Evolutionary conservation across 352 stramenopile species (phyloP).

Genomic region (Saprolegnia parasitica): DNA sequence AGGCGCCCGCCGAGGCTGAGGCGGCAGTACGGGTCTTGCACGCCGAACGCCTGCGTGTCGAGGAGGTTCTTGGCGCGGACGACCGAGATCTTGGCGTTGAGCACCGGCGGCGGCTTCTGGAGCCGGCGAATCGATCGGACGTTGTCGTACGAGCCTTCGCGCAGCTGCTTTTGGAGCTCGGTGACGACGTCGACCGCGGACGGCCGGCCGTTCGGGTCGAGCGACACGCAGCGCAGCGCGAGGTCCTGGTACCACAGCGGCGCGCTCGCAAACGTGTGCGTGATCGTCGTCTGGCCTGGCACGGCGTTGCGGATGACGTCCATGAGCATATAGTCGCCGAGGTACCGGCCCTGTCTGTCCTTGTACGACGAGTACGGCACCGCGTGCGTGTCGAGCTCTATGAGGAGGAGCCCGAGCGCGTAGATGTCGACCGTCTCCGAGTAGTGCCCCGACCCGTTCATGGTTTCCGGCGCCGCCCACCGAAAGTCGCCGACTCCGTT

Average conservation of each 20-base stretch:
- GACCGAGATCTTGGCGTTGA: not conserved
- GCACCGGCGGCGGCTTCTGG: not conserved
- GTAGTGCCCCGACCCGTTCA: not conserved
- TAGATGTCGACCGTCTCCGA: conserved; percentile 19
- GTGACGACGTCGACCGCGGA: not conserved
- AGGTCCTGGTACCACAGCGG: conserved; percentile 1
- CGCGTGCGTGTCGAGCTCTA: conserved; percentile 17
- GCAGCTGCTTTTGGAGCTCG: not conserved
- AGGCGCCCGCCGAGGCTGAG: conserved; percentile 13
- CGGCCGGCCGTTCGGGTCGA: not conserved
- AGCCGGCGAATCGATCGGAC: not conserved
- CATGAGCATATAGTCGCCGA: conserved; percentile 10
- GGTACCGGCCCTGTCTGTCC: not conserved
- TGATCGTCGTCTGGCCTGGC: not conserved
- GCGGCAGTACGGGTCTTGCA: conserved; percentile 16
- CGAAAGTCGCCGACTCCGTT: not conserved
- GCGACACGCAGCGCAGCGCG: not conserved
- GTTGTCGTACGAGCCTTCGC: conserved; percentile 5
- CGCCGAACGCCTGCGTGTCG: conserved; percentile 22
- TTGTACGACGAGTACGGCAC: conserved; percentile 11
- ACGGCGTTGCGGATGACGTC: not conserved
- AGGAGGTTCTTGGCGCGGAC: conserved; percentile 13
- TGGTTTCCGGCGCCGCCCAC: not conserved
- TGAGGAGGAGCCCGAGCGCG: conserved; percentile 7
- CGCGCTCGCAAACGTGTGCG: not conserved